A percentile compares a stretch with the other conserved stretches of the same genome.
These are phyloP conservation scores for Globisporangium acanthophoron DNA, from an alignment of 352 stramenopile genomes.

Conservation along the genomic window DNA sequence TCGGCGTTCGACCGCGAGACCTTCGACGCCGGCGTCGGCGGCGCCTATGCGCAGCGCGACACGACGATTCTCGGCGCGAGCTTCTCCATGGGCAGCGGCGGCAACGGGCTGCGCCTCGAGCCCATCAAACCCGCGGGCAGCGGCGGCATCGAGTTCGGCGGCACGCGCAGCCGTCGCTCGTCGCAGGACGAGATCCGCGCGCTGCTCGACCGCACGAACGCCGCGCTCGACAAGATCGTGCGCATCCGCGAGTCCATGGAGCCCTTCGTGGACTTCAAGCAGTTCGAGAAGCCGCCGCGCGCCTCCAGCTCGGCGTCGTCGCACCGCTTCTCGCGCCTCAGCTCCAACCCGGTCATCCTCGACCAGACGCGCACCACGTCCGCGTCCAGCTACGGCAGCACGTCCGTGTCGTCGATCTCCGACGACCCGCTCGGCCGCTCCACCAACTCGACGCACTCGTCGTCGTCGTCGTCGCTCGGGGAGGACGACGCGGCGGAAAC, in stretches of 20 bases:
- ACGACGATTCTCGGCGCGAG: slow-evolving; percentile 13
- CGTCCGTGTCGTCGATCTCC: slow-evolving; percentile 33
- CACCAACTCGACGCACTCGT: slow-evolving; percentile 42
- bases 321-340: slow-evolving; percentile 8
- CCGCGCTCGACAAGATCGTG: slow-evolving; percentile 77
- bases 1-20: slow-evolving; percentile 1
- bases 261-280: slow-evolving; percentile 70
- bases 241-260: slow-evolving; percentile 83
- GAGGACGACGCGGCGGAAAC: slow-evolving; percentile 33
- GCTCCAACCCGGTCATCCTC: slow-evolving; percentile 8
- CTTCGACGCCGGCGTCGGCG: neutral
- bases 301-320: slow-evolving; percentile 19
- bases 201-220: slow-evolving; percentile 57
- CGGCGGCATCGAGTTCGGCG: slow-evolving; percentile 5
- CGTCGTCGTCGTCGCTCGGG: slow-evolving; percentile 27
- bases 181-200: slow-evolving; percentile 75
- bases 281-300: slow-evolving; percentile 53
- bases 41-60: slow-evolving; percentile 11
- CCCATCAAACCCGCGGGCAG: slow-evolving; percentile 6
- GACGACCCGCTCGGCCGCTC: slow-evolving; percentile 31
- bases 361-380: slow-evolving; percentile 19
- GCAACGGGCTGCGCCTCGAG: slow-evolving; percentile 9
- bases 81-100: slow-evolving; percentile 6
- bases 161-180: slow-evolving; percentile 26
- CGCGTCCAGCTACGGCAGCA: slow-evolving; percentile 56